Percentiles rank a stretch among this genome's conserved stretches.
Evolutionary conservation across 441 rosid genomes (phyloP).

Genomic region (Populus tomentosa): DNA sequence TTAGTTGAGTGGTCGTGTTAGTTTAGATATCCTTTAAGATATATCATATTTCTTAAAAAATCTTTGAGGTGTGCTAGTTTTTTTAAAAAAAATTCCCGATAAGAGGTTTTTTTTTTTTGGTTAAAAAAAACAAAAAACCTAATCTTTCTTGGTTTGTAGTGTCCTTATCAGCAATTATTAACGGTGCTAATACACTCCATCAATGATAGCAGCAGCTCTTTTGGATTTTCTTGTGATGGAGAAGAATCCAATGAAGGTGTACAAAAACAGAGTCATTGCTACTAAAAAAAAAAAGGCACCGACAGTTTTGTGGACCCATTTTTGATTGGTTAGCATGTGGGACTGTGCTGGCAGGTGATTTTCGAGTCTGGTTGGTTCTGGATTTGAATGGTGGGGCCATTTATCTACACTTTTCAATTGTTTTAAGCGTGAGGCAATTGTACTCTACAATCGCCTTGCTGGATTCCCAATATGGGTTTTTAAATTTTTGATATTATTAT

Average conservation of each 20-base stretch:
- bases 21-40: no score
- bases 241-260: background rate
- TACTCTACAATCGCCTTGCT: background rate
- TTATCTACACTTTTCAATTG: background rate
- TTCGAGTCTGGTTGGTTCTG: no score
- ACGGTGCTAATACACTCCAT: background rate
- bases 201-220: background rate
- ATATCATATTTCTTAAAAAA: no score
- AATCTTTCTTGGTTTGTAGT: background rate
- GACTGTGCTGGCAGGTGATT: background rate
- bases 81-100: no score
- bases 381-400: background rate
- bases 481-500: no score
- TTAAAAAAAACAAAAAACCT: no score
- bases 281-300: background rate
- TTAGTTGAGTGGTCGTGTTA: no score
- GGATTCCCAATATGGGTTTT: no score
- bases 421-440: background rate
- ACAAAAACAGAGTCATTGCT: background rate
- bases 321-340: background rate
- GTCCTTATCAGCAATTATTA: background rate
- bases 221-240: background rate
- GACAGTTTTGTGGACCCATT: background rate
- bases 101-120: no score
- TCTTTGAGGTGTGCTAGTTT: no score